Conservation (phyloP, 2,329 filamentous ascomycete genomes). For the Phialophora macrospora region DNA sequence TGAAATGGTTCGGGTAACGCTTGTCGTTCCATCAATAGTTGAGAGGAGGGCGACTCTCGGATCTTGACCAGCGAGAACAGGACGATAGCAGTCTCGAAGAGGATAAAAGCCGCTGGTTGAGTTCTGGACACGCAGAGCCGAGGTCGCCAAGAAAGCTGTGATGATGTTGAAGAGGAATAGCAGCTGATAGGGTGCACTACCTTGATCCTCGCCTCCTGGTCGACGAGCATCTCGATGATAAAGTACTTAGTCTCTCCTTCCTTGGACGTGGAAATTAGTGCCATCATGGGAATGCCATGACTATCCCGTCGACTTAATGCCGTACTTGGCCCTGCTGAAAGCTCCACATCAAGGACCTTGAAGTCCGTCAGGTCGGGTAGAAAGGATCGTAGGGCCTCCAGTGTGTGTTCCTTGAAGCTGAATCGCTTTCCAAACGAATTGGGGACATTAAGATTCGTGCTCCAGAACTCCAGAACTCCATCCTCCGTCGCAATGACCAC, state of each 20-base stretch:
- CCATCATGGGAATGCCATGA: conserved; percentile 56
- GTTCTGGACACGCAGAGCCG: conserved; percentile 78
- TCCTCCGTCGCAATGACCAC: conserved; percentile 78
- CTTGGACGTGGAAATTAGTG: conserved; percentile 64
- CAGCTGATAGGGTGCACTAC: conserved; percentile 71
- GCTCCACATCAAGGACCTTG: conserved; percentile 74
- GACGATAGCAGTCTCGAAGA: conserved; percentile 78
- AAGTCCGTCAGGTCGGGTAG: conserved; percentile 47
- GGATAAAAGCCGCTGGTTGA: conserved; percentile 77
- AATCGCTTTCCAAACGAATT: conserved; percentile 74
- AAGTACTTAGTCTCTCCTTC: conserved; percentile 67
- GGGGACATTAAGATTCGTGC: conserved; percentile 83
- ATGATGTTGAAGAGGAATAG: conserved; percentile 60
- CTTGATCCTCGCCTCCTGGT: conserved; percentile 61
- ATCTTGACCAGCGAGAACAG: conserved; percentile 73
- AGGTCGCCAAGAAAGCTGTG: conserved; percentile 56
- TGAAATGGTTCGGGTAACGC: conserved; percentile 73
- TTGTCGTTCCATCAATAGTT: conserved; percentile 71
- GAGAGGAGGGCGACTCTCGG: conserved; percentile 74
- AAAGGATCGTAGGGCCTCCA: conserved; percentile 58
- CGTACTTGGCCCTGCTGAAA: conserved; percentile 31
- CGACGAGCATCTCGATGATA: conserved; percentile 72
- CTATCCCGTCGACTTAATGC: conserved; percentile 48
- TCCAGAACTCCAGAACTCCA: conserved; percentile 83
- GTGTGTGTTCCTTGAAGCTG: conserved; percentile 69